Evolutionary conservation across 1,284 basidiomycete species (phyloP).

Genomic region (Ceratobasidium theobromae): DNA sequence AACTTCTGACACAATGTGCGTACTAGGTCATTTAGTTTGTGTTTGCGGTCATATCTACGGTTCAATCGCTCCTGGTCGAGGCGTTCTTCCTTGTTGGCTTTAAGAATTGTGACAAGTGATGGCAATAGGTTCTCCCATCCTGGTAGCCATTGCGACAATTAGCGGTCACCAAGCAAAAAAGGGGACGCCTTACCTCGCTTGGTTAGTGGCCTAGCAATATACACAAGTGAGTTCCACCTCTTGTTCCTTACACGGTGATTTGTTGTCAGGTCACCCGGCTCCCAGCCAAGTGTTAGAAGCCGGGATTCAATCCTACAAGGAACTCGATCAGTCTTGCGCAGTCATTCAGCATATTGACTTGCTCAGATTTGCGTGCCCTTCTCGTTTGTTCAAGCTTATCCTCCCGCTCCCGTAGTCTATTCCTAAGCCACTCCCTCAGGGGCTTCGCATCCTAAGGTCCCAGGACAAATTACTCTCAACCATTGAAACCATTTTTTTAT

Average conservation of each 20-base stretch:
- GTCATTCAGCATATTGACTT: neutral
- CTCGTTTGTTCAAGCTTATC: no score
- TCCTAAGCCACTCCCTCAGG: no score
- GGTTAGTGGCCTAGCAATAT: neutral
- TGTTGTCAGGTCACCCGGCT: neutral
- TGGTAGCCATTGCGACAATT: no score
- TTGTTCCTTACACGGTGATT: neutral
- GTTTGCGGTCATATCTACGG: neutral
- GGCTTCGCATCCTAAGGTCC: no score
- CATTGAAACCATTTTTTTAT: no score
- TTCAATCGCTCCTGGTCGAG: neutral
- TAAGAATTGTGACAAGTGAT: neutral
- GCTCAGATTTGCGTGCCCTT: neutral
- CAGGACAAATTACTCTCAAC: no score
- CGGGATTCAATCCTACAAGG: constrained; percentile 2
- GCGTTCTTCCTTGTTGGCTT: neutral
- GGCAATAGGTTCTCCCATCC: constrained; percentile 5
- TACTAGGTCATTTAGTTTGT: neutral
- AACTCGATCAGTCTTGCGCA: neutral
- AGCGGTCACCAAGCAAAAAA: no score
- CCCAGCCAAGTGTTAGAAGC: constrained; percentile 14
- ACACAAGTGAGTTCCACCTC: neutral
- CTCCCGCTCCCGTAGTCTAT: no score
- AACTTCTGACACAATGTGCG: neutral
- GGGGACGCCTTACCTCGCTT: neutral